Evolutionary conservation across 2,329 filamentous ascomycete species (phyloP), one percentile per base, ranked within the genome.

Genomic region (Fusarium sublunatum): DNA sequence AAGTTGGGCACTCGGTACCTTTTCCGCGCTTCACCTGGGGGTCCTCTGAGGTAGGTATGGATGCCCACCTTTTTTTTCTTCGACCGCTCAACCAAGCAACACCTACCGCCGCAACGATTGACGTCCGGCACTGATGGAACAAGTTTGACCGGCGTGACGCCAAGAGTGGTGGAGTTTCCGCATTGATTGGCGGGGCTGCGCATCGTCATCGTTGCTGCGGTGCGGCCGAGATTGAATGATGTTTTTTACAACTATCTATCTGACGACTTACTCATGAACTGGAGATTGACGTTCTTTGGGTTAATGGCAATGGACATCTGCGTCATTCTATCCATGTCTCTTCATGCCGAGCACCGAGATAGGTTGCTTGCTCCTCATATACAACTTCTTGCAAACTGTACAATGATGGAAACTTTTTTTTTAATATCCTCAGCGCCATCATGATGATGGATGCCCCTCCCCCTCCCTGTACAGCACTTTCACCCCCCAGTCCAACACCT

Each of bases 161-260:
- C 64, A 68, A 69, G 68, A 64, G 65, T 61, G 64, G 70, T 70
- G 70, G 70, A 42, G 67, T 50, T 61, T 55, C 34, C 41, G 43
- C 58, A 54, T 29, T 67, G 64, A 68, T 71, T 70, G 70, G 70
- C 61, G 70, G 65, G 62, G 53, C 58, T 64, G 41, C 53, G 53
- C 58, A 72, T 73, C 71, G 71, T 73, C 71, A 71, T 73, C 70
- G 53, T 64, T 44, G 43, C 61, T 55, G 26, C 41, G 63, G 40
- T 64, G 54, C 63, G 53, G 50, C 63, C 58, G 58, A 66, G 36
- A 60, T 40, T 38, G 54, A 55, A 52, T 12, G 38, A 25, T 57
- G 43, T 50, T 63, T 62, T 44, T 54, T 55, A 32, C 53, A 51
- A 13, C 12, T n/a, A 28, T 5, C 3, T 13, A 34, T 32, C 5